Conservation (phyloP, 495 filamentous ascomycete genomes). For the Delitschia confertaspora region DNA sequence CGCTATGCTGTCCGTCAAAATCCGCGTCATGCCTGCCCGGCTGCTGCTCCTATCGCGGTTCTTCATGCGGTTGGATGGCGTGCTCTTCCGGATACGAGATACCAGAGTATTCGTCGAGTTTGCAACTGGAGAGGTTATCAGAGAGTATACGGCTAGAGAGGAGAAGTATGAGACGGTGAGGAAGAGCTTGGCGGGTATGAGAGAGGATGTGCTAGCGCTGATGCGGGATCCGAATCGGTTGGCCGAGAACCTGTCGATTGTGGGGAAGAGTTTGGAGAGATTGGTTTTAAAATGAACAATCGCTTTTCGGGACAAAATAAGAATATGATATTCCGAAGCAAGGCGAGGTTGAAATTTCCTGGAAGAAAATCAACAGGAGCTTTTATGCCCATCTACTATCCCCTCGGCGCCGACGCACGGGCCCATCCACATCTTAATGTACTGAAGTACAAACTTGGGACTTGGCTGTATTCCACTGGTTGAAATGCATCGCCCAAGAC, state of each 20-base stretch:
- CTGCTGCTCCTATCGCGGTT: slow-evolving; percentile 78
- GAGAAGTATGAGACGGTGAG: slow-evolving; percentile 66
- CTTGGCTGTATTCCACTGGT: too few species aligned
- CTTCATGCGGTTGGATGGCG: slow-evolving; percentile 87
- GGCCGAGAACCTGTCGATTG: slow-evolving; percentile 60
- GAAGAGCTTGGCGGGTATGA: slow-evolving; percentile 57
- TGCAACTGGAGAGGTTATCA: slow-evolving; percentile 63
- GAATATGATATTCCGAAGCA: too few species aligned
- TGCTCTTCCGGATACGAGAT: slow-evolving; percentile 76
- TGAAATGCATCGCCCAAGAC: too few species aligned
- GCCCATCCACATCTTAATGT: too few species aligned
- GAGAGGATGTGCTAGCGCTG: slow-evolving; percentile 67
- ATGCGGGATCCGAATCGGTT: slow-evolving; percentile 79
- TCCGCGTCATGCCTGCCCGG: slow-evolving; percentile 81
- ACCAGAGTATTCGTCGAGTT: slow-evolving; percentile 92
- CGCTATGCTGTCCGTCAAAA: slow-evolving; percentile 73
- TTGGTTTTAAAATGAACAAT: slow-evolving; percentile 23
- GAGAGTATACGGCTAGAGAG: slow-evolving; percentile 83
- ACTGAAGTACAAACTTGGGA: too few species aligned
- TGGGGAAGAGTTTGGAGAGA: slow-evolving; percentile 49
- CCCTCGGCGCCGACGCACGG: too few species aligned
- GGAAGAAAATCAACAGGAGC: too few species aligned
- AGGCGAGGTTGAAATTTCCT: too few species aligned
- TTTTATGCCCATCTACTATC: too few species aligned
- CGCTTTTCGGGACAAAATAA: too few species aligned